Conservation (phyloP, 2,329 filamentous ascomycete genomes). For the Paecilomyces variotii region DNA sequence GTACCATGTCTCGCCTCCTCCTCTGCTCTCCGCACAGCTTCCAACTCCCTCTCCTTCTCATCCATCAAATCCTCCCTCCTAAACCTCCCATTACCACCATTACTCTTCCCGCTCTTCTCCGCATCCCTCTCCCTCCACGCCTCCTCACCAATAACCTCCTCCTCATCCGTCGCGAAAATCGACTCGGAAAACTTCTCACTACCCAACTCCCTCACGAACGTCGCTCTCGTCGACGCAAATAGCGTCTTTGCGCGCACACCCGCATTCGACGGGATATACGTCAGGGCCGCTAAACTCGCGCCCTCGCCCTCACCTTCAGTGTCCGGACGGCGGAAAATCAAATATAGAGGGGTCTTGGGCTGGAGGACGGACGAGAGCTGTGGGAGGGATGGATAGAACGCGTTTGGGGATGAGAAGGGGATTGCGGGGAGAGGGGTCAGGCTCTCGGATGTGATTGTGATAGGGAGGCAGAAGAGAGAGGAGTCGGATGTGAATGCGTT, state of each 20-base stretch:
- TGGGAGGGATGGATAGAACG: conserved; percentile 45
- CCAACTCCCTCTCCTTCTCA: conserved; percentile 51
- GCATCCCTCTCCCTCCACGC: conserved; percentile 49
- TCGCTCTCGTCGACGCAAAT: conserved; percentile 56
- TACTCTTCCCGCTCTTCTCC: conserved; percentile 20
- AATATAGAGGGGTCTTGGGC: conserved; percentile 50
- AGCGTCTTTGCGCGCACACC: conserved; percentile 59
- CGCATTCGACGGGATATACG: conserved; percentile 56
- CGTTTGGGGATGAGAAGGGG: conserved; percentile 30
- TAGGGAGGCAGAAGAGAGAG: conserved; percentile 38
- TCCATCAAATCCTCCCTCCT: conserved; percentile 48
- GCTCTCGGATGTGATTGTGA: conserved; percentile 38
- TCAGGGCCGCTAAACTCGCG: conserved; percentile 44
- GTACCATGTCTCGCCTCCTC: conserved; percentile 50
- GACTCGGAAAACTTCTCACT: conserved; percentile 52
- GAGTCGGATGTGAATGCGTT: conserved; percentile 32
- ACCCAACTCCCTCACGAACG: conserved; percentile 52
- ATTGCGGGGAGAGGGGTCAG: conserved; percentile 34
- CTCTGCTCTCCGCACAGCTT: conserved; percentile 52
- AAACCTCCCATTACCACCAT: conserved; percentile 11
- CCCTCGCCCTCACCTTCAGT: conserved; percentile 6
- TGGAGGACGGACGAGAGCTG: conserved; percentile 45
- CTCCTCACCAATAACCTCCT: conserved; percentile 47
- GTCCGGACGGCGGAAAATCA: conserved; percentile 48
- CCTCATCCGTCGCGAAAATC: conserved; percentile 52